Base-by-base conservation (phyloP, 192 early-diverging fungal species). In the Backusella sp. region DNA sequence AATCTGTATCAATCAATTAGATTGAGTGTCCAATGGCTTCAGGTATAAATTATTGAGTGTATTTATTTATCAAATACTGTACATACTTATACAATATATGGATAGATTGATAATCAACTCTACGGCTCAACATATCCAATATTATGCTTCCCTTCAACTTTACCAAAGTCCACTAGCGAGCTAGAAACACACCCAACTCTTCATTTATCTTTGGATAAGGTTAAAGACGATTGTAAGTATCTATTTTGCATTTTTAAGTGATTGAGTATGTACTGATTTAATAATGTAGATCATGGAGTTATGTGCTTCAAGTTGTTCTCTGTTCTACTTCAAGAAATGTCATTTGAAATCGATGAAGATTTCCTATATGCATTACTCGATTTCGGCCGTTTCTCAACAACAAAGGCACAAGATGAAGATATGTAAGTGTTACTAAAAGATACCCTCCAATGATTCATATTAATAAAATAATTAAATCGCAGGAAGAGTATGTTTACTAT, bases 331-430 rank as follows among this genome's bases (percentile, higher is more conserved):
- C 95, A 97, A 80, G 95, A 96, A 77, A 82, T 97, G 66, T 93
- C 94, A 23, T 82, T 97, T 35, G 94, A 96, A 73, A 84, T 95
- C 44, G 95, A 97, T 77, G 94, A 95, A 78, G 93, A 94, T 75
- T 91, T 97, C 75, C 79, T 97, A 74, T 87, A 86, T 66, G 87
- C 89, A 2, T 77, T 95, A 36, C 72, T 94, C 34, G 92, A 94
- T 53, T 95, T 96, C 78, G 81, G 89, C n/a, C 91, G 93, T 77
- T 93, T 95, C 56, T 84, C 88, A 52, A 83, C 80, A 7, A 32
- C 83, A 28, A 46, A 68, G 35, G 49, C 73, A 21, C 36, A 37
- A 86, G 53, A 84, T 88, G 87, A 83, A 79, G 21, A 83, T 19
- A 87, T 41, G 79, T 72, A 79, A 53, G 66, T 32, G 12, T 28